These are phyloP conservation scores for Trichosanthes cucumerina DNA, from an alignment of 306 rosid species.

Conservation along the genomic window DNA sequence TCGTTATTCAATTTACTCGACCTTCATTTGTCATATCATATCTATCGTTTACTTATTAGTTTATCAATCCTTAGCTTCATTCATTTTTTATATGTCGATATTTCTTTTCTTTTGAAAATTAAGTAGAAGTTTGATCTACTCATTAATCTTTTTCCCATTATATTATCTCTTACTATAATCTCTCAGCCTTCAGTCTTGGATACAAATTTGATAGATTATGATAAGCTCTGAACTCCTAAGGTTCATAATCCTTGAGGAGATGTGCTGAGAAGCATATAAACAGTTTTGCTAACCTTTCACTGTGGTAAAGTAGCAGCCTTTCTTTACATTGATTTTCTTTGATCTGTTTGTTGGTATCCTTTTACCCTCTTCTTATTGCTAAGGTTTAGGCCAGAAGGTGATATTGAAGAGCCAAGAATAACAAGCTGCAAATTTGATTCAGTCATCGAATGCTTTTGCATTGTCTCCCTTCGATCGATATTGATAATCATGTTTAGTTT, in stretches of 20 bases:
- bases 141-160: neutral
- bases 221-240: neutral
- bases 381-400: no score
- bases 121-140: neutral
- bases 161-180: neutral
- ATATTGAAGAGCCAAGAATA: neutral
- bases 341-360: no score
- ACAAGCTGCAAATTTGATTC: neutral
- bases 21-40: neutral
- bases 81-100: neutral
- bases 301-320: slow-evolving; percentile 1
- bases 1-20: neutral
- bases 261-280: neutral
- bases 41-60: neutral
- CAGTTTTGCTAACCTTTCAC: slow-evolving; percentile 4
- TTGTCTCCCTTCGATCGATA: neutral
- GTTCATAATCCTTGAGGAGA: slow-evolving; percentile 3
- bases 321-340: neutral
- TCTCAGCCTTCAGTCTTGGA: neutral
- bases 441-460: neutral
- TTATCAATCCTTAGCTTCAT: neutral
- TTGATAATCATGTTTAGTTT: neutral
- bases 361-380: no score
- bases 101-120: neutral
- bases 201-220: neutral